Evolutionary conservation across 2,329 filamentous ascomycete species (phyloP).

Genomic region (Leptographium lundbergii): DNA sequence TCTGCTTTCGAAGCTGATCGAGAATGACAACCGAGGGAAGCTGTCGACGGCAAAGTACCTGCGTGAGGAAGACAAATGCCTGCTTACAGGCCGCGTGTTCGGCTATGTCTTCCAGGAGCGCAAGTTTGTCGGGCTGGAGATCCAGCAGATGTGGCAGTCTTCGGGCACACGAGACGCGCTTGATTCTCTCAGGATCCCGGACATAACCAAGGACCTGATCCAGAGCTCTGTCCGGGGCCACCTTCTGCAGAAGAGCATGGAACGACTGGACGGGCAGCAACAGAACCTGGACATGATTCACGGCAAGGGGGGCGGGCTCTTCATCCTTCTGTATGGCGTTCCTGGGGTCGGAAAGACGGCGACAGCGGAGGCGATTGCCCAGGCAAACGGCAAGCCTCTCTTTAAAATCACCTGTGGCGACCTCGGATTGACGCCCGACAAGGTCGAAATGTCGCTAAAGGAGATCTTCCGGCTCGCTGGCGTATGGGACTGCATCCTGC

Average conservation of each 20-base stretch:
- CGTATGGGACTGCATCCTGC: constrained; percentile 14
- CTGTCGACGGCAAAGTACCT: not conserved
- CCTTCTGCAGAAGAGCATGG: not conserved
- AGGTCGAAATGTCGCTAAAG: constrained; percentile 18
- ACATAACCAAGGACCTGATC: constrained; percentile 13
- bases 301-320: constrained; percentile 28
- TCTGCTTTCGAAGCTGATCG: not conserved
- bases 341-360: constrained; percentile 37
- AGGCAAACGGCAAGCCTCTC: constrained; percentile 28
- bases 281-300: constrained; percentile 21
- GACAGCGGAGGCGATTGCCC: constrained; percentile 25
- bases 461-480: constrained; percentile 11
- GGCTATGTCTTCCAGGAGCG: constrained; percentile 16
- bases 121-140: constrained; percentile 13
- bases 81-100: constrained; percentile 12
- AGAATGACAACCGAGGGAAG: not conserved
- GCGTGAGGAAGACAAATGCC: constrained; percentile 6
- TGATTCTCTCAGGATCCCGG: not conserved
- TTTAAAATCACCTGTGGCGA: constrained; percentile 38
- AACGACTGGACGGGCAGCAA: not conserved
- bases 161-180: not conserved
- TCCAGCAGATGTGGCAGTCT: not conserved
- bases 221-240: constrained; percentile 6
- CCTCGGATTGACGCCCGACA: constrained; percentile 25
- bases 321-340: constrained; percentile 32